Percentiles rank a stretch among this genome's conserved stretches.
Evolutionary conservation across 2,329 filamentous ascomycete genomes (phyloP).

Genomic region (Fusarium keratoplasticum): DNA sequence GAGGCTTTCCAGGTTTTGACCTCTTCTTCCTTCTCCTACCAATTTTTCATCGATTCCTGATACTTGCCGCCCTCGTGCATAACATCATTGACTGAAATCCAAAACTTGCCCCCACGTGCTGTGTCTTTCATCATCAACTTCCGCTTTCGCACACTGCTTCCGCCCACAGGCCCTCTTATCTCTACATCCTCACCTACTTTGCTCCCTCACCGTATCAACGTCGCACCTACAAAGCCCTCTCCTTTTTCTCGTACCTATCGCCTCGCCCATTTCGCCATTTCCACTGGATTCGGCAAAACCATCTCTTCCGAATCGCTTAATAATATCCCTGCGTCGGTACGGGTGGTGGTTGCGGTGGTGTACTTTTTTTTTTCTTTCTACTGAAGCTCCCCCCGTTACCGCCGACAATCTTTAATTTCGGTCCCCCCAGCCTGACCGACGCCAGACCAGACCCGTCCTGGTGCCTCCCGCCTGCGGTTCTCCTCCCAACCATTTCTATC

Average conservation of each 20-base stretch:
- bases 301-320: slow-evolving; percentile 32
- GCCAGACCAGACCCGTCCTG: slow-evolving; percentile 41
- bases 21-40: neutral
- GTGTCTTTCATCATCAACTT: slow-evolving; percentile 26
- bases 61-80: slow-evolving; percentile 17
- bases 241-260: slow-evolving; percentile 6
- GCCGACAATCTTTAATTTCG: slow-evolving; percentile 45
- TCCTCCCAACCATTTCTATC: slow-evolving; percentile 39
- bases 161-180: slow-evolving; percentile 23
- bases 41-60: slow-evolving; percentile 13
- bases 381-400: slow-evolving; percentile 27
- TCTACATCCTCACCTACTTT: slow-evolving; percentile 19
- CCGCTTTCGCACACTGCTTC: slow-evolving; percentile 27
- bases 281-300: slow-evolving; percentile 33
- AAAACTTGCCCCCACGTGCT: slow-evolving; percentile 28
- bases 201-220: slow-evolving; percentile 27
- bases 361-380: slow-evolving; percentile 26
- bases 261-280: slow-evolving; percentile 15
- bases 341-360: slow-evolving; percentile 22
- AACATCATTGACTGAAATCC: slow-evolving; percentile 31
- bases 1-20: neutral
- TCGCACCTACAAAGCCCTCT: neutral
- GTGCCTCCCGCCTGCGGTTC: slow-evolving; percentile 35
- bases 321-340: slow-evolving; percentile 34
- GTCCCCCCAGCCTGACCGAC: slow-evolving; percentile 42